These are phyloP conservation scores for Fusarium nygamai DNA, from an alignment of 2,329 filamentous ascomycete species.

Conservation along the genomic window DNA sequence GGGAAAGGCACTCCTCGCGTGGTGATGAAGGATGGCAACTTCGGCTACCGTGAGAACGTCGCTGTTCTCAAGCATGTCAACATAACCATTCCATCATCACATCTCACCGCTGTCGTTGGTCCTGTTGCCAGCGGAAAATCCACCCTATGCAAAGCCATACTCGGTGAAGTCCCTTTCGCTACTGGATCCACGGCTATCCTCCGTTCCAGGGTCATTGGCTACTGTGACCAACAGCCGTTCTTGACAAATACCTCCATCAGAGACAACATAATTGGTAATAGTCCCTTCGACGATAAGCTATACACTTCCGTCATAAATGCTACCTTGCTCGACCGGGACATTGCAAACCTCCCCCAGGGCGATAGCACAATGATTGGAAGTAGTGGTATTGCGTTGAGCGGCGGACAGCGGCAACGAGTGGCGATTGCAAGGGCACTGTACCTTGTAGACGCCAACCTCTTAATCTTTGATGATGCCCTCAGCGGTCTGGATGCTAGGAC, in stretches of 20 bases:
- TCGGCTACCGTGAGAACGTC: conserved; percentile 35
- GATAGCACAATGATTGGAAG: conserved; percentile 52
- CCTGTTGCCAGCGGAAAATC: conserved; percentile 51
- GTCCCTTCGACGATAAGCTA: conserved; percentile 40
- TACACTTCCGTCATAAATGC: conserved; percentile 49
- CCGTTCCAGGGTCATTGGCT: conserved; percentile 35
- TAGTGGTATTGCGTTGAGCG: conserved; percentile 53
- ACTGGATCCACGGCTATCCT: conserved; percentile 22
- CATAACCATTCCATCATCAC: conserved; percentile 5
- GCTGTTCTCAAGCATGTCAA: conserved; percentile 26
- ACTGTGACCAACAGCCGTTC: conserved; percentile 47
- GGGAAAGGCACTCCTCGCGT: neutral
- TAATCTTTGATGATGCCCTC: conserved; percentile 58
- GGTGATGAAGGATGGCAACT: conserved; percentile 21
- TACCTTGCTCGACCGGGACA: conserved; percentile 45
- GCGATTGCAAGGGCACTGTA: conserved; percentile 58
- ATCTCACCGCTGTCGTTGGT: conserved; percentile 49
- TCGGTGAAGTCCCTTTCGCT: conserved; percentile 40
- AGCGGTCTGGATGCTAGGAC: conserved; percentile 57
- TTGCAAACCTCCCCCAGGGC: conserved; percentile 46
- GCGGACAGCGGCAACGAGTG: conserved; percentile 53
- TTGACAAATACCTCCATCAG: conserved; percentile 49
- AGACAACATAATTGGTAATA: conserved; percentile 51
- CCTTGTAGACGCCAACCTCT: conserved; percentile 46
- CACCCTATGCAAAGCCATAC: conserved; percentile 50